A percentile compares a stretch with the other conserved stretches of the same genome.
Conservation (phyloP, 305 asterid genomes). For the Fraxinus xanthoxyloides region DNA sequence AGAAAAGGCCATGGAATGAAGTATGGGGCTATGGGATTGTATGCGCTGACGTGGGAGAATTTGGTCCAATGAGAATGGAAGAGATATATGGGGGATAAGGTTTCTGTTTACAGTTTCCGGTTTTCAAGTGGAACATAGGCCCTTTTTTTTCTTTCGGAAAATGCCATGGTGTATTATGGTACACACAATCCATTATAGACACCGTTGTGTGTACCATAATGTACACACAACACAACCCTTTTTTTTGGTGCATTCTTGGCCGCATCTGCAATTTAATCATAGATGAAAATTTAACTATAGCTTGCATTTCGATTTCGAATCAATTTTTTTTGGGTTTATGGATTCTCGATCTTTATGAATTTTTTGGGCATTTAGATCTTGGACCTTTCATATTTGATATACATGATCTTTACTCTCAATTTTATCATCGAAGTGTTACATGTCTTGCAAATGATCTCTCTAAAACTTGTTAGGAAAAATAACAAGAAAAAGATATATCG, state of each 20-base stretch:
- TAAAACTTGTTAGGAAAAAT: neutral
- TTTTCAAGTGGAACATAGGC: neutral
- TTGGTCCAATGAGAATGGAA: conserved; percentile 47
- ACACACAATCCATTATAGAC: too few relatives aligned
- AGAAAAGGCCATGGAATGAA: neutral
- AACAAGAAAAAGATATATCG: neutral
- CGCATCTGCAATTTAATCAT: neutral
- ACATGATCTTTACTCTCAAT: neutral
- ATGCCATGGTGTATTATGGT: too few relatives aligned
- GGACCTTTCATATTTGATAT: neutral
- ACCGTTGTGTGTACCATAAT: too few relatives aligned
- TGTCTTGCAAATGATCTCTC: neutral
- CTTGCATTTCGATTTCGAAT: neutral
- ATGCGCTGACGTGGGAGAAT: conserved; percentile 49
- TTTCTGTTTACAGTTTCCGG: neutral
- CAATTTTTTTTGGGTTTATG: neutral
- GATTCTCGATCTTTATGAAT: neutral
- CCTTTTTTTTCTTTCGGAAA: too few relatives aligned
- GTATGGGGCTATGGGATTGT: conserved; percentile 13
- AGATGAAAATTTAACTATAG: neutral
- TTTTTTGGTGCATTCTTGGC: neutral
- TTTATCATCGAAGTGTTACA: neutral
- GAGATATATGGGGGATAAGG: conserved; percentile 54
- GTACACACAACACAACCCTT: too few relatives aligned
- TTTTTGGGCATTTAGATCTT: neutral